Evolutionary conservation across 208 protist species (phyloP).

Genomic region (Leishmania mexicana): DNA sequence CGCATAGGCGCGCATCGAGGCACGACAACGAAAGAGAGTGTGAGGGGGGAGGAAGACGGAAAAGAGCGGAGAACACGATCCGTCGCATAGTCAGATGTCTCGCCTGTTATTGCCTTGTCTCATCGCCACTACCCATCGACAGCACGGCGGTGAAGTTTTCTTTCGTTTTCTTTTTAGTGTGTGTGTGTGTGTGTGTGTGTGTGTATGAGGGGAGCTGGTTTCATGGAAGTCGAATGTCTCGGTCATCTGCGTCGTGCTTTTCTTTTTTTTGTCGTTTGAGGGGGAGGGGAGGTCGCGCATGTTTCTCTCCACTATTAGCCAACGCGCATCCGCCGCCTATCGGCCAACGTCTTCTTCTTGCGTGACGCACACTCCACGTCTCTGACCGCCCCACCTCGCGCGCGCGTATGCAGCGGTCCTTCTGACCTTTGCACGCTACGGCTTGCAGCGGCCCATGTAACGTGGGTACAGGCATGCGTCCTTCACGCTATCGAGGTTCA

Average conservation of each 20-base stretch:
- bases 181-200: too few relatives aligned
- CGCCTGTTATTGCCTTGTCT: too few relatives aligned
- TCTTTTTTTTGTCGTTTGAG: neutral
- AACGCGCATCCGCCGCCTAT: neutral
- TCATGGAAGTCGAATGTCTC: too few relatives aligned
- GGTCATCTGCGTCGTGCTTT: neutral
- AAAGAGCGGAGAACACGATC: neutral
- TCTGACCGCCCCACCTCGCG: neutral
- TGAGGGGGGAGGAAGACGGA: neutral
- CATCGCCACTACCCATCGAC: too few relatives aligned
- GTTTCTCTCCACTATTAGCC: neutral
- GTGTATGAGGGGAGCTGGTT: too few relatives aligned
- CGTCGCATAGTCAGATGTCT: neutral
- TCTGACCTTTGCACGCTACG: constrained; percentile 63
- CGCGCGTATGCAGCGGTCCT: neutral
- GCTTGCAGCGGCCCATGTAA: constrained; percentile 95
- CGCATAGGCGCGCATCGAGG: neutral
- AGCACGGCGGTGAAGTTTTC: too few relatives aligned
- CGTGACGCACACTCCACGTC: neutral
- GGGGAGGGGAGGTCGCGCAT: neutral
- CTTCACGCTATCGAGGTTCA: constrained; percentile 95
- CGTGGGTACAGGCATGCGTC: constrained; percentile 97
- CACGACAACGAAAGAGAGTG: neutral
- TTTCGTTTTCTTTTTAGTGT: too few relatives aligned
- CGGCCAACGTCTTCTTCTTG: neutral